Evolutionary conservation across 1,139 yeast species (phyloP).

Genomic region (Suhomyces coccinellae): DNA sequence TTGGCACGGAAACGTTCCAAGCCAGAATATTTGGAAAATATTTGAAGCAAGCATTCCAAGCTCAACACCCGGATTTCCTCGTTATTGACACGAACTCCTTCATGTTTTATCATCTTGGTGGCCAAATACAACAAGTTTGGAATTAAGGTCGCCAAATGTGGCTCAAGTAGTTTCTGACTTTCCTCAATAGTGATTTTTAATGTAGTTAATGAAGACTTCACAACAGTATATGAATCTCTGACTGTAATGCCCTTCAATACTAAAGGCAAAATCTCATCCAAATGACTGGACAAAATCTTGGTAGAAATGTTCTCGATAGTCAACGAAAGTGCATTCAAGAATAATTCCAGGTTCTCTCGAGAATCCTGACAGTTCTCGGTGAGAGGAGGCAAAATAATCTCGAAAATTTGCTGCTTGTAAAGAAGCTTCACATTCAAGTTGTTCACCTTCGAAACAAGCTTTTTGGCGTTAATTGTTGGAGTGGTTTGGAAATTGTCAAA

Average conservation of each 20-base stretch:
- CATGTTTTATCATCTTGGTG: constrained; percentile 24
- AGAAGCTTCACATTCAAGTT: constrained; percentile 62
- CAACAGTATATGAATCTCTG: constrained; percentile 38
- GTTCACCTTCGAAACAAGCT: constrained; percentile 46
- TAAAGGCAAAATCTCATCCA: constrained; percentile 66
- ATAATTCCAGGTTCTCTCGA: constrained; percentile 33
- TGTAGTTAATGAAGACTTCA: constrained; percentile 62
- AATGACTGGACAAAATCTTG: constrained; percentile 59
- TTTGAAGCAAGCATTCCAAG: constrained; percentile 53
- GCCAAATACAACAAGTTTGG: constrained; percentile 51
- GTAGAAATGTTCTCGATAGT: constrained; percentile 66
- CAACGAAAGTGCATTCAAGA: constrained; percentile 65
- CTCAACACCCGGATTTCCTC: constrained; percentile 56
- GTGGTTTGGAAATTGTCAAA: constrained; percentile 41
- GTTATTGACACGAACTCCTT: constrained; percentile 11
- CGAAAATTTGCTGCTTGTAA: constrained; percentile 78
- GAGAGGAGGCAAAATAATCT: constrained; percentile 51
- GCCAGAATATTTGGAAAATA: constrained; percentile 43
- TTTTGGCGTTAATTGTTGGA: constrained; percentile 22
- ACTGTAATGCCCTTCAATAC: constrained; percentile 64
- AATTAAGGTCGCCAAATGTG: constrained; percentile 57
- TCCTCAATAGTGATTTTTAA: constrained; percentile 55
- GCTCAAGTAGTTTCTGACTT: constrained; percentile 46
- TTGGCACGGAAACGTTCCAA: constrained; percentile 53
- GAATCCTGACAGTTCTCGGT: constrained; percentile 34